Evolutionary conservation across 768 basidiomycete species (phyloP), one percentile per base, ranked within the genome.

Genomic region (Inosperma sp.): DNA sequence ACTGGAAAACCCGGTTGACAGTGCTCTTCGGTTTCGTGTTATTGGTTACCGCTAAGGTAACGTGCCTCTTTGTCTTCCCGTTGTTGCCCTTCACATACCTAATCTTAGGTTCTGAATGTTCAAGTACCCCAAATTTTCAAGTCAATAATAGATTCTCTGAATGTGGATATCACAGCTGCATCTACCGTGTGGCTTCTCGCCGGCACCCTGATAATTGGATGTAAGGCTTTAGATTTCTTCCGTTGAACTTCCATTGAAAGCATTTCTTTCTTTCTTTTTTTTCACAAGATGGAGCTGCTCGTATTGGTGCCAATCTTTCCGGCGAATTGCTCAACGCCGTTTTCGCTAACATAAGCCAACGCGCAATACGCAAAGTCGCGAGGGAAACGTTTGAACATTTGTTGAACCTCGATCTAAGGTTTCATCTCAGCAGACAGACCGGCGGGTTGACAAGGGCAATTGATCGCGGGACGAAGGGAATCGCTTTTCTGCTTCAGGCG

Each of bases 91-190:
- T 4, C 17, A 10, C 4, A 42, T 19, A 31, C 13, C 10, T 17
- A 35, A 41, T 2, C 22, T 33, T 49, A 93, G 93, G 70, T 96
- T 36, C 70, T 97, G 50, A 99, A 97, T 64, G 96, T 99, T 1
- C 95, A 98, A 76, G 94, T 99, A n/a, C 96, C 96, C 1, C 80
- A 91, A 57, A 72, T 98, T 54, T 99, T 99, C 80, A 98, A 97
- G 69, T 68, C 77, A 22, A 80, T 99, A 35, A 83, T 99, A 46
- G 95, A 99, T 64, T 68, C 88, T 1, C 73, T 99, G 55, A 96
- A 97, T 60, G 73, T 98, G 26, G 83, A 88, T 22, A 74, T 96
- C 27, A 80, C 85, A 10, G 68, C 82, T 10, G 65, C 75, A 6
- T 80, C 85, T 4, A 93, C 94, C 0, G 92, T 90, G 3, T 95